phyloP scores from a whole-genome alignment of 345 rosid genomes.

The Arabidopsis suecica region DNA sequence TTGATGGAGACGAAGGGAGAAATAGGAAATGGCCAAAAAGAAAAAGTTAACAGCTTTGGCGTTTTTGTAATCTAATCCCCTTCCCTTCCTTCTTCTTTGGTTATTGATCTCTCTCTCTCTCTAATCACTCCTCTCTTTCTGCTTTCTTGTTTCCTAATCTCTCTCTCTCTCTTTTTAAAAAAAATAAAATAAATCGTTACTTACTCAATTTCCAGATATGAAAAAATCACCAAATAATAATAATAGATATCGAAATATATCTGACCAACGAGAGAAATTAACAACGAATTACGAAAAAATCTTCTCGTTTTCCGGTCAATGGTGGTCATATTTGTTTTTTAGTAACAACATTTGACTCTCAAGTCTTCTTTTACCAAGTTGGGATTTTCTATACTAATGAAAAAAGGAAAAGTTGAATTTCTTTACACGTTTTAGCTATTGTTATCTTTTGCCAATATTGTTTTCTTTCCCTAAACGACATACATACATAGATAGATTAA shows the following conservation, averaged over 20 bases:
- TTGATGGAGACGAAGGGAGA: conserved; percentile 39
- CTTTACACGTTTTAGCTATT: too few relatives aligned
- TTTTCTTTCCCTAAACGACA: too few relatives aligned
- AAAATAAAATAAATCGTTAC: not conserved
- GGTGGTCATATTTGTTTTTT: conserved; percentile 9
- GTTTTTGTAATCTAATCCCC: conserved; percentile 1
- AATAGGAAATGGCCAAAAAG: conserved; percentile 14
- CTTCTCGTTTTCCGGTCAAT: conserved; percentile 21
- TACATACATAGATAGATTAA: too few relatives aligned
- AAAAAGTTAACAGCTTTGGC: conserved; percentile 24
- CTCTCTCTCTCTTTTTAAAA: not conserved
- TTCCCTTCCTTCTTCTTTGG: conserved; percentile 27
- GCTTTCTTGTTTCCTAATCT: conserved; percentile 31
- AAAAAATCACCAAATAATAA: not conserved
- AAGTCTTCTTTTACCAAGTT: conserved; percentile 21
- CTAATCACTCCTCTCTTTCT: conserved; percentile 20
- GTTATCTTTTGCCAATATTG: too few relatives aligned
- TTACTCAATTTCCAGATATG: conserved; percentile 29
- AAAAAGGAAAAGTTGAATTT: not conserved
- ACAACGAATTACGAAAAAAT: not conserved
- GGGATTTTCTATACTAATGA: not conserved
- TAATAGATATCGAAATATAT: not conserved
- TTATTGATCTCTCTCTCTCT: conserved; percentile 23
- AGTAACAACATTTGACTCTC: conserved; percentile 28
- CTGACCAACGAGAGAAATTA: not conserved